Base-by-base conservation (phyloP, 352 stramenopile species). In the Phytophthora vignae region DNA sequence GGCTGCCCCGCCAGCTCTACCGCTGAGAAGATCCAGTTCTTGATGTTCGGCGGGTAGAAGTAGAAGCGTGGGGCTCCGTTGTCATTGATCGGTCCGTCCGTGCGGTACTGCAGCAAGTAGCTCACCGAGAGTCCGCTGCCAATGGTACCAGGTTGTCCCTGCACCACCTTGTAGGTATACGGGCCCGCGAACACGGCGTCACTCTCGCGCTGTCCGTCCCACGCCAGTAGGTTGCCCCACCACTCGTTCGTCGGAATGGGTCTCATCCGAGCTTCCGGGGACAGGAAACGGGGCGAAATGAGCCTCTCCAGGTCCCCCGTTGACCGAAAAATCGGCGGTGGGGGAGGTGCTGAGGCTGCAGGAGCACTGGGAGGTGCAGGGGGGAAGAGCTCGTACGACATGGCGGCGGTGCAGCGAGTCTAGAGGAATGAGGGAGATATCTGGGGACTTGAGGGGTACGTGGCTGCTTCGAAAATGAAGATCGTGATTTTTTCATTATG, bases 11-110 rank as follows among this genome's bases (percentile, higher is more conserved):
- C 70, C 25, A 90, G 74, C 60, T 93, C 85, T 19, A 79, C 54
- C 54, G 87, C 81, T 21, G 84, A 87, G 69, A 96, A 91, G 14
- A 90, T 67, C 67, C 88, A 80, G 67, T 91, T 94, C 70, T 92
- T 93, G 59, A 92, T 81, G 17, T 78, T 88, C 19, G 84, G 79
- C 9, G 87, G 81, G 60, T 91, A 94, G 52, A 88, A 96, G 76
- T 94, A 94, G 74, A 89, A 96, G n/a, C 83, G 87, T 57, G 91
- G 83, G n/a, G 85, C 89, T 61, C 77, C 87, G 61, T 96, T 94
- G 54, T 93, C 89, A 58, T 96, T 95, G 15, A 76, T 63, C 1
- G 85, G 86, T 0, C 87, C 87, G 44, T 93, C 82, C 21, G 75
- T 65, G 21, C 87, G 81, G 75, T 93, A 95, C 70, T 96, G 83